Percentiles rank a stretch among this genome's conserved stretches.
These are phyloP conservation scores for Adansonia rubrostipa DNA, from an alignment of 441 rosid genomes.

Conservation along the genomic window DNA sequence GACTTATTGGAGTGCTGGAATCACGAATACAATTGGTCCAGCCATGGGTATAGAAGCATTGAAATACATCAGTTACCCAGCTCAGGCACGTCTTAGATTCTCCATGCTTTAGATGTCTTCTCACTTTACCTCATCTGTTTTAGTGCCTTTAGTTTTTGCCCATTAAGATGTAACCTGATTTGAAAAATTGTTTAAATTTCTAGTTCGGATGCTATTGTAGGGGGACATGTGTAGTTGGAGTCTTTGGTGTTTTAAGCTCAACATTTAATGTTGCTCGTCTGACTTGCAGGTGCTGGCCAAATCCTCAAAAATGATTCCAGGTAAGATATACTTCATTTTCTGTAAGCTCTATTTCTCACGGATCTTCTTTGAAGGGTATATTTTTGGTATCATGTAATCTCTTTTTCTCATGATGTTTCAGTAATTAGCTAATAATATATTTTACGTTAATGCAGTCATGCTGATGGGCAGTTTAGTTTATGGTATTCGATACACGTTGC, in stretches of 20 bases:
- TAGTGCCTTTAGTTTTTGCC: background rate
- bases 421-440: slow-evolving; percentile 13
- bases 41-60: slow-evolving; percentile 97
- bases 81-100: slow-evolving; percentile 62
- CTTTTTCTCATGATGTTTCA: slow-evolving; percentile 12
- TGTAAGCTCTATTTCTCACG: background rate
- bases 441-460: slow-evolving; percentile 67
- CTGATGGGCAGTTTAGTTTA: slow-evolving; percentile 91
- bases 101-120: background rate
- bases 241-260: slow-evolving; percentile 7
- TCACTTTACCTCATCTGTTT: background rate
- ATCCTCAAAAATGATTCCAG: slow-evolving; percentile 98
- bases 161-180: background rate
- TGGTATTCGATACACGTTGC: slow-evolving; percentile 80
- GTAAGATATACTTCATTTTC: slow-evolving; percentile 36
- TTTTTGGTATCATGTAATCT: slow-evolving; percentile 32
- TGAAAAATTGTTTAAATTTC: background rate
- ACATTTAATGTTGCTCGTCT: slow-evolving; percentile 24
- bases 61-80: slow-evolving; percentile 95
- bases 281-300: slow-evolving; percentile 79
- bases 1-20: slow-evolving; percentile 96
- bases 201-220: slow-evolving; percentile 5
- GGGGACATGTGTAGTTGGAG: background rate
- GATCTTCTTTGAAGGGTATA: slow-evolving; percentile 40
- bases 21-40: slow-evolving; percentile 94